These are phyloP conservation scores for Iberis amara DNA, from an alignment of 441 rosid genomes.

Conservation along the genomic window DNA sequence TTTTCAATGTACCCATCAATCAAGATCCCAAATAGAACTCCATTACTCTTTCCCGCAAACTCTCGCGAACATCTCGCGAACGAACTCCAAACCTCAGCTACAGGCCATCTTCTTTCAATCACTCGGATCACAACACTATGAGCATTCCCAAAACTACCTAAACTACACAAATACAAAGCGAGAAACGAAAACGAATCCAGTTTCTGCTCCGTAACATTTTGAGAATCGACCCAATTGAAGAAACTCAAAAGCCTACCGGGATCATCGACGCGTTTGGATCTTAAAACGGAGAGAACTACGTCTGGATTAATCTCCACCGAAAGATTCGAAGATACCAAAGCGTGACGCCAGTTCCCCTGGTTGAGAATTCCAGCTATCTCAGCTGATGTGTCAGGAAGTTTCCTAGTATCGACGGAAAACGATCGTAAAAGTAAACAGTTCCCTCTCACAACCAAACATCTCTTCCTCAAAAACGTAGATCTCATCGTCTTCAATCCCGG, in stretches of 20 bases:
- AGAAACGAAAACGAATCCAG: constrained; percentile 51
- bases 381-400: constrained; percentile 30
- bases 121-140: constrained; percentile 36
- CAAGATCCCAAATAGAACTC: constrained; percentile 42
- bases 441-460: not conserved
- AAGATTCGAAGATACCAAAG: constrained; percentile 38
- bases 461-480: constrained; percentile 9
- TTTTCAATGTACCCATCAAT: constrained; percentile 50
- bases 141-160: constrained; percentile 41
- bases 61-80: constrained; percentile 38
- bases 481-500: constrained; percentile 21
- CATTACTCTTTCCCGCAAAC: constrained; percentile 29
- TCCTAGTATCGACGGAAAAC: constrained; percentile 24
- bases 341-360: constrained; percentile 42
- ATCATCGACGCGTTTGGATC: constrained; percentile 39
- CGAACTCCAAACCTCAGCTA: constrained; percentile 44
- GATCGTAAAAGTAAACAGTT: constrained; percentile 26
- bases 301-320: constrained; percentile 47
- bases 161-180: constrained; percentile 47
- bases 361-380: constrained; percentile 45
- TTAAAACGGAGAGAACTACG: constrained; percentile 52
- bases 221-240: constrained; percentile 52
- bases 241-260: constrained; percentile 53
- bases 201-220: constrained; percentile 35
- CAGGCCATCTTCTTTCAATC: constrained; percentile 40